Conservation (phyloP, 2,329 filamentous ascomycete genomes). For the Pseudocercospora fijiensis region DNA sequence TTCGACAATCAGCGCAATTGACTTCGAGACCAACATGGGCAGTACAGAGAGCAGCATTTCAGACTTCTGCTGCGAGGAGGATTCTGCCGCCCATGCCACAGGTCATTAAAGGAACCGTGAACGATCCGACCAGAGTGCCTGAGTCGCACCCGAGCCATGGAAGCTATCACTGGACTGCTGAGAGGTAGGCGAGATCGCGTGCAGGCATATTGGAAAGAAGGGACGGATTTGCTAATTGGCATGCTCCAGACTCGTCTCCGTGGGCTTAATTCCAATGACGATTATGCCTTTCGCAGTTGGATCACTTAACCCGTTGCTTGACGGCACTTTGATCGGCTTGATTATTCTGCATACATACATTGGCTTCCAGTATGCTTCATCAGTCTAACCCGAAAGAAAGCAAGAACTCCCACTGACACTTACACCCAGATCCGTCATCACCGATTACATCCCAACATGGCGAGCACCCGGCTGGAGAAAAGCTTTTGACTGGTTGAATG, state of each 20-base stretch:
- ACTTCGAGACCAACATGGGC: constrained; percentile 43
- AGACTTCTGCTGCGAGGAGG: constrained; percentile 71
- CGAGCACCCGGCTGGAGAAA: constrained; percentile 67
- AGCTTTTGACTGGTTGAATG: constrained; percentile 73
- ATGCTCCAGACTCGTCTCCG: constrained; percentile 65
- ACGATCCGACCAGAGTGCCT: constrained; percentile 79
- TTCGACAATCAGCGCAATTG: constrained; percentile 30
- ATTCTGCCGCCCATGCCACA: constrained; percentile 80
- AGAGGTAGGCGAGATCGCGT: constrained; percentile 54
- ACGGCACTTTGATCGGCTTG: constrained; percentile 79
- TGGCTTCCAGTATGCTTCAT: constrained; percentile 71
- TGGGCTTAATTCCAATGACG: constrained; percentile 78
- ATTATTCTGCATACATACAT: constrained; percentile 92
- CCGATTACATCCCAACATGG: constrained; percentile 82
- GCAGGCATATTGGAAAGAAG: not conserved
- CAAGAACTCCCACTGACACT: not conserved
- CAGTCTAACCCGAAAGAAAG: not conserved
- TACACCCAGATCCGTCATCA: constrained; percentile 62
- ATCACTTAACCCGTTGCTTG: constrained; percentile 82
- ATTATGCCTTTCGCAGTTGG: constrained; percentile 90
- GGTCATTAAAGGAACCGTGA: constrained; percentile 58
- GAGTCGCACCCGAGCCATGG: constrained; percentile 74
- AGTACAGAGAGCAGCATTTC: constrained; percentile 70
- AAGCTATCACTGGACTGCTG: constrained; percentile 98
- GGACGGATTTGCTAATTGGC: constrained; percentile 10